A percentile compares a stretch with the other conserved stretches of the same genome.
phyloP scores from a whole-genome alignment of 2,329 filamentous ascomycete genomes.

The Corynespora cassiicola region DNA sequence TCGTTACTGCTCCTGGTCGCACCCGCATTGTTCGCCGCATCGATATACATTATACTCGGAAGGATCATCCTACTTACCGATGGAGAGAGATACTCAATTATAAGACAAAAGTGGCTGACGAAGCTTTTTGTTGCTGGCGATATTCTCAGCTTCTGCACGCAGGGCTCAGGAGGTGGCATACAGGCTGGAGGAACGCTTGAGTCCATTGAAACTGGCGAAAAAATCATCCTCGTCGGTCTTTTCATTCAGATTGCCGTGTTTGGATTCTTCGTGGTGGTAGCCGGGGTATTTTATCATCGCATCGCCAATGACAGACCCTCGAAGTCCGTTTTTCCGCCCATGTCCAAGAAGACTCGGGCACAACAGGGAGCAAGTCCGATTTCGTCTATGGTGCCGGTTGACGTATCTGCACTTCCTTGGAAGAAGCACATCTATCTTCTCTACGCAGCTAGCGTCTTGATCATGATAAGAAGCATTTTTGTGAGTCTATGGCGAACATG shows the following conservation, averaged over 20 bases:
- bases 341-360: neutral
- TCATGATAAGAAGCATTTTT: conserved; percentile 57
- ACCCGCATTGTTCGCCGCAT: conserved; percentile 53
- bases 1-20: conserved; percentile 50
- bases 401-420: conserved; percentile 22
- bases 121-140: conserved; percentile 53
- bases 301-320: conserved; percentile 3
- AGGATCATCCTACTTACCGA: conserved; percentile 46
- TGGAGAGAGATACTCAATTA: conserved; percentile 43
- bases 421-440: conserved; percentile 49
- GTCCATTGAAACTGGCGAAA: conserved; percentile 17
- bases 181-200: conserved; percentile 15
- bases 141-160: conserved; percentile 51
- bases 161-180: conserved; percentile 33
- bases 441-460: conserved; percentile 53
- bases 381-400: neutral
- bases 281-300: conserved; percentile 14
- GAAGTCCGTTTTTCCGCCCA: neutral
- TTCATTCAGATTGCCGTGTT: conserved; percentile 56
- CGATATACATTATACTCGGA: conserved; percentile 53
- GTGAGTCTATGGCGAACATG: no score
- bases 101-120: conserved; percentile 46
- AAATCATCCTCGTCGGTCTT: conserved; percentile 30
- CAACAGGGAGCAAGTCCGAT: neutral
- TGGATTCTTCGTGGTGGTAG: conserved; percentile 50